Evolutionary conservation across 345 rosid genomes (phyloP).

Genomic region (Aethionema arabicum): DNA sequence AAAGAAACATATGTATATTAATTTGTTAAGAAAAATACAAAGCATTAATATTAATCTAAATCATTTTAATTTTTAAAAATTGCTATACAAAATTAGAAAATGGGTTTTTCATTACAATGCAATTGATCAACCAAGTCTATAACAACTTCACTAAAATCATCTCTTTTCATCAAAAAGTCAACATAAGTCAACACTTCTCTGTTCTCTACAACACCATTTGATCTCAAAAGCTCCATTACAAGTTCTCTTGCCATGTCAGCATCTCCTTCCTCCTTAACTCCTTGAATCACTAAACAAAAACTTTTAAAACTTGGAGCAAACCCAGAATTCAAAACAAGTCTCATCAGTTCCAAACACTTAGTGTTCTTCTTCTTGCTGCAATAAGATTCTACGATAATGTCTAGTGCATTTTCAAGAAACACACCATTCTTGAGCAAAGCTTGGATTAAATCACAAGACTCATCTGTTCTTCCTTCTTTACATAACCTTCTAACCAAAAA

Average conservation of each 20-base stretch:
- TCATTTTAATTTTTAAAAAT: too few species aligned
- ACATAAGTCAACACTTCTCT: slow-evolving; percentile 35
- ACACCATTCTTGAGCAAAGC: slow-evolving; percentile 29
- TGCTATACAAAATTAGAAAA: slow-evolving; percentile 21
- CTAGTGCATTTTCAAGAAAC: slow-evolving; percentile 41
- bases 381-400: slow-evolving; percentile 39
- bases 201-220: slow-evolving; percentile 36
- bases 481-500: slow-evolving; percentile 40
- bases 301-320: slow-evolving; percentile 45
- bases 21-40: too few species aligned
- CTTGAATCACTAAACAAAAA: slow-evolving; percentile 40
- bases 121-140: slow-evolving; percentile 32
- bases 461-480: slow-evolving; percentile 39
- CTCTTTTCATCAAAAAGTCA: slow-evolving; percentile 39
- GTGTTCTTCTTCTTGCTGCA: slow-evolving; percentile 35
- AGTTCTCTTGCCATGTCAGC: slow-evolving; percentile 36
- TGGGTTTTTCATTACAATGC: slow-evolving; percentile 22
- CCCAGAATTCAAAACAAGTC: slow-evolving; percentile 33
- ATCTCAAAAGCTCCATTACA: slow-evolving; percentile 41
- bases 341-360: slow-evolving; percentile 38
- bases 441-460: slow-evolving; percentile 33
- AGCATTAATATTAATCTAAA: too few species aligned
- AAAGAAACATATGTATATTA: too few species aligned
- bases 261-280: slow-evolving; percentile 41
- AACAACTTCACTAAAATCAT: slow-evolving; percentile 34